Conservation (phyloP, 1,139 yeast genomes). For the Diutina ranongensis region DNA sequence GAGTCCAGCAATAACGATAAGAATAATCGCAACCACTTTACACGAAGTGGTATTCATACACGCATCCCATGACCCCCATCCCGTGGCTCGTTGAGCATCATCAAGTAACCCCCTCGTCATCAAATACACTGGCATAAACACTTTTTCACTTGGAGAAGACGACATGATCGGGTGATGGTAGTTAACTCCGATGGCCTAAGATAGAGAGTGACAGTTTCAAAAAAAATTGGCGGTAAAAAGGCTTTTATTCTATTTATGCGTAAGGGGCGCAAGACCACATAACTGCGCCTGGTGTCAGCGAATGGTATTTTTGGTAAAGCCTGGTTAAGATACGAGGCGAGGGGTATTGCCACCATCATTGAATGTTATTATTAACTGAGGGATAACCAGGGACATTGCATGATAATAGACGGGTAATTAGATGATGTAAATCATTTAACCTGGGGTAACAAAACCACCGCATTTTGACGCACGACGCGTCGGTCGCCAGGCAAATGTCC, state of each 20-base stretch:
- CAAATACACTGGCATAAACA: neutral
- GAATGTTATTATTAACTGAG: no score
- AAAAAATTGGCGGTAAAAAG: no score
- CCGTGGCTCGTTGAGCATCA: slow-evolving; percentile 12
- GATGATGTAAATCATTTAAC: no score
- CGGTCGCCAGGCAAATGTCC: no score
- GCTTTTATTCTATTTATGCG: neutral
- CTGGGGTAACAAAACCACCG: no score
- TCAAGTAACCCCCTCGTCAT: neutral
- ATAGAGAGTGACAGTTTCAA: neutral
- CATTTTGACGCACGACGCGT: no score
- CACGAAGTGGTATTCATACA: slow-evolving; percentile 73
- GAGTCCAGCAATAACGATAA: slow-evolving; percentile 46
- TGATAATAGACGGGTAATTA: no score
- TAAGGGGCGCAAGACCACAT: neutral
- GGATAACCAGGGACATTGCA: no score
- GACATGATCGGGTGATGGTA: no score
- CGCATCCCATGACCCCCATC: slow-evolving; percentile 58
- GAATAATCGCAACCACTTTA: slow-evolving; percentile 68
- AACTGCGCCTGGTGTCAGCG: neutral
- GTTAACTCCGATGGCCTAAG: neutral
- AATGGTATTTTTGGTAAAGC: no score
- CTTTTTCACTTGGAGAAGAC: no score
- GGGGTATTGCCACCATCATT: neutral
- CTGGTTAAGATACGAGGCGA: no score